Base-by-base conservation (phyloP, 495 filamentous ascomycete species). In the Chaetomium fimeti region DNA sequence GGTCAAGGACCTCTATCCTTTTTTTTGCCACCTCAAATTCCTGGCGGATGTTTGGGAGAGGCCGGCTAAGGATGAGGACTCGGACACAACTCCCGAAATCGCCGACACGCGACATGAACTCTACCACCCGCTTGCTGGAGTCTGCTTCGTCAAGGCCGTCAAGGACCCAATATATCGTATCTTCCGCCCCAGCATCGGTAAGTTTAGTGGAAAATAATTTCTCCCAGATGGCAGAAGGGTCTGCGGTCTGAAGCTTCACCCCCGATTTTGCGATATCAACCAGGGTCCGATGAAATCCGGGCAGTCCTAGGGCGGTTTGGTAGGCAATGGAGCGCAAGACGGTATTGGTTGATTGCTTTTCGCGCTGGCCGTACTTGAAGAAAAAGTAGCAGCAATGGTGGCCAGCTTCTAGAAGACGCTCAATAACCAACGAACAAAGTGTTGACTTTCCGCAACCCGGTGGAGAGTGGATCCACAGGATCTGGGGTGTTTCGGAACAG, bases 121-220 rank as follows among this genome's bases (percentile, higher is more conserved):
- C 63, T 20, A 75, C 16, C 27, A 74, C 55, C 5, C 38, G 16
- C 28, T 45, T 59, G 18, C 59, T 61, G 27, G 66, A 68, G 28
- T 72, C 72, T 3, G 67, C 62, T 45, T 75, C 72, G 54, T 75
- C 72, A 2, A 75, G 38, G 1, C 64, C 72, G 57, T 75, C 72
- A 18, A 75, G 63, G 2, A 74, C 64, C 72, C 69, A 74, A 45
- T 63, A 75, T 0, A 75, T 58, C 1, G 40, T 47, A 2, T 40
- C 25, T 13, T 61, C 20, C 29, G 57, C 38, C 16, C 55, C 49
- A 25, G 65, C 66, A 4, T 28, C 36, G 2, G 57, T 18, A 2
- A 62, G 43, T 0, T 49, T 13, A 8, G 16, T n/a, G 2, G 28
- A 1, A 20, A 28, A 66, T 1, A 57, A 0, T 24, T 42, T 61